Evolutionary conservation across 257 asterid genomes (phyloP), one percentile per base, ranked within the genome.

Genomic region (Solanum clarkiae): DNA sequence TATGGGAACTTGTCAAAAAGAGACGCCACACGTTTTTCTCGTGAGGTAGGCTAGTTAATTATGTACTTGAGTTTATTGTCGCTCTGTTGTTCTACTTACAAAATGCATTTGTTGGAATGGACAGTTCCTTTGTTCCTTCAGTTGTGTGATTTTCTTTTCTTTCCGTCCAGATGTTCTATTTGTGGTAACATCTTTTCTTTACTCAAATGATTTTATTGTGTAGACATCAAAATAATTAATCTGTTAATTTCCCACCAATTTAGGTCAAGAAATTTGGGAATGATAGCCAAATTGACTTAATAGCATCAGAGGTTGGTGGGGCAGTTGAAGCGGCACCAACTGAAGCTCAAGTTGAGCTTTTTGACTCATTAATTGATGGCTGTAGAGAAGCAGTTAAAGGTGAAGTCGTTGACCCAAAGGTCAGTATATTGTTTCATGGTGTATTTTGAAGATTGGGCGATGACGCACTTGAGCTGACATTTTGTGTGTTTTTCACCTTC

Each of bases 181-280:
- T 26, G 59, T 69, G 36, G 49, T 56, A 17, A 68, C 36, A 10
- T 17, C 40, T 62, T 7, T 17, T 22, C 36, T 51, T 70, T 24
- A 8, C 15, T 62, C 65, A 55, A 56, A 47, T 63, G 45, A 22
- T 62, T 36, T 36, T 4, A 7, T 17, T 11, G 7, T 63, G 79
- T 86, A 18, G 36, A 36, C 62, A 13, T 59, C 26, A 16, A 17
- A 75, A 65, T 22, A 54, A 42, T 54, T 68, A 16, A 51, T 65
- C 51, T 72, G 29, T 68, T 49, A 22, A 26, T 29, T 6, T 69
- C 56, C 51, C 20, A 77, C 72, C 56, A 87, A 56, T 45, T 87
- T 88, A 97, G 99, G 99, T 97, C 84, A 95, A 94, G 93, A 95
- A 90, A 93, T 97, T 95, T 82, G 99, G 99, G 86, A 93, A 88